phyloP scores from a whole-genome alignment of 2,329 filamentous ascomycete genomes.

The Talaromyces sp. region DNA sequence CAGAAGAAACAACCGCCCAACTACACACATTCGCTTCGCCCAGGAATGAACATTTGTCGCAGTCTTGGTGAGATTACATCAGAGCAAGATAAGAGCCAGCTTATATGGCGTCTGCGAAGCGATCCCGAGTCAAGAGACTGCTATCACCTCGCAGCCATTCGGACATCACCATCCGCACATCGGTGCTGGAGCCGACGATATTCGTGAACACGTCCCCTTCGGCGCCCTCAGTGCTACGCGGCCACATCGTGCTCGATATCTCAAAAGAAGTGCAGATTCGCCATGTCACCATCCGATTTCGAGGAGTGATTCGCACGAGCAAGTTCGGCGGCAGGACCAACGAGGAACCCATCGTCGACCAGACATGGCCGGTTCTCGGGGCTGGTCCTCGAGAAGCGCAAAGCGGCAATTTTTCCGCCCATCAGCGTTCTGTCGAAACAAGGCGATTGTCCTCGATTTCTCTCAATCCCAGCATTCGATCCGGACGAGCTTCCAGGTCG shows the following conservation, averaged over 20 bases:
- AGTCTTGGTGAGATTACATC: neutral
- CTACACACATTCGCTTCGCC: neutral
- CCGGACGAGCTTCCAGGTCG: neutral
- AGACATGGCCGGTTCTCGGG: neutral
- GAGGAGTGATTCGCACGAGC: conserved; percentile 1
- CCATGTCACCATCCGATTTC: conserved; percentile 2
- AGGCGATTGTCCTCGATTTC: neutral
- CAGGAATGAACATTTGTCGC: neutral
- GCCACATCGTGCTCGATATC: conserved; percentile 1
- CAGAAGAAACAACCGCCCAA: neutral
- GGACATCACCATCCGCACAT: neutral
- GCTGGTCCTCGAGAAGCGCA: neutral
- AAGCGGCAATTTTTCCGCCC: neutral
- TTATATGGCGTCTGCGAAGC: neutral
- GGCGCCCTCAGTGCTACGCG: conserved; percentile 8
- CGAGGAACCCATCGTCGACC: neutral
- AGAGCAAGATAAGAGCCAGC: neutral
- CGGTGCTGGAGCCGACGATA: conserved; percentile 7
- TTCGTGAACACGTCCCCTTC: conserved; percentile 3
- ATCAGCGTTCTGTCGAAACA: neutral
- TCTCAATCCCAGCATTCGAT: neutral
- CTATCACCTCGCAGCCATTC: neutral
- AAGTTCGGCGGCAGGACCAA: conserved; percentile 1
- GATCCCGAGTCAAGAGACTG: neutral
- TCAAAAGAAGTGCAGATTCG: conserved; percentile 7